phyloP scores from a whole-genome alignment of 805 yeast species.

The Hanseniaspora jakobsenii region DNA sequence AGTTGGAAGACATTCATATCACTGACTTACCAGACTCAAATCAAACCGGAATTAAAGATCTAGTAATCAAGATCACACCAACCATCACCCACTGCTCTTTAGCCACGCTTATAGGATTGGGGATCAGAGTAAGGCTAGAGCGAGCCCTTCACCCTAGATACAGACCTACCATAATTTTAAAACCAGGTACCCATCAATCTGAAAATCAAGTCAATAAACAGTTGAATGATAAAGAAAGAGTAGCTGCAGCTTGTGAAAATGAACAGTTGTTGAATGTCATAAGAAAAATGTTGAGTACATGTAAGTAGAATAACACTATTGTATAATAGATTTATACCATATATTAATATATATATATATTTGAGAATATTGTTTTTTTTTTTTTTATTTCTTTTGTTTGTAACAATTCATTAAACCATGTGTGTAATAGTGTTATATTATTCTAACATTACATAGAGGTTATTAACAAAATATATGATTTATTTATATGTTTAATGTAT shows the following conservation, averaged over 20 bases:
- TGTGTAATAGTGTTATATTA: too few species aligned
- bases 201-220: slow-evolving; percentile 94
- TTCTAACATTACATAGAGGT: too few species aligned
- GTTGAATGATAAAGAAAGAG: slow-evolving; percentile 91
- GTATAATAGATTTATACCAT: too few species aligned
- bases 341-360: too few species aligned
- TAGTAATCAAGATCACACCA: slow-evolving; percentile 79
- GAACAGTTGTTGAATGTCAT: slow-evolving; percentile 84
- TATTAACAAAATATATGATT: too few species aligned
- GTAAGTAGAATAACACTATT: too few species aligned
- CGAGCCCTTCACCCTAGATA: slow-evolving; percentile 76
- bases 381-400: too few species aligned
- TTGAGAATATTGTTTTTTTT: too few species aligned
- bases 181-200: slow-evolving; percentile 90
- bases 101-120: slow-evolving; percentile 91
- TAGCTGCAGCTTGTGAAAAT: slow-evolving; percentile 96
- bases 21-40: slow-evolving; percentile 38
- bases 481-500: too few species aligned
- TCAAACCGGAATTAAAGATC: slow-evolving; percentile 50
- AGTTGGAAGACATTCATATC: slow-evolving; percentile 66
- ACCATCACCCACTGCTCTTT: slow-evolving; percentile 95
- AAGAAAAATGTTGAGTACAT: slow-evolving; percentile 79
- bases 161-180: slow-evolving; percentile 65
- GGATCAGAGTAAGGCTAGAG: slow-evolving; percentile 82
- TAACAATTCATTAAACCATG: too few species aligned